Percentiles rank a stretch among this genome's conserved stretches.
Conservation (phyloP, 441 rosid species). For the Euphorbia celastroides region DNA sequence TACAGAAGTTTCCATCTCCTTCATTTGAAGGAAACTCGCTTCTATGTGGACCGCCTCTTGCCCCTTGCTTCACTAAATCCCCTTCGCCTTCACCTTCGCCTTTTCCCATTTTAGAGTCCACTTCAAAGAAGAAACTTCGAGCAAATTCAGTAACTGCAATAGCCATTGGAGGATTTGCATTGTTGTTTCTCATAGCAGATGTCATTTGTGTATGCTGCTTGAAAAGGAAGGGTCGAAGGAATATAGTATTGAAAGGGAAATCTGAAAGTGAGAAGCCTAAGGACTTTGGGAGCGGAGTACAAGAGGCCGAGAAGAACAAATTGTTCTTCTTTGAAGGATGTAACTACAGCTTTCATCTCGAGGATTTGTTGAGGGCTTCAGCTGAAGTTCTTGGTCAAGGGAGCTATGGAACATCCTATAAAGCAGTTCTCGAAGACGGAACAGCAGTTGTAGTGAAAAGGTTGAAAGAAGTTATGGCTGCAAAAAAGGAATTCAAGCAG, state of each 20-base stretch:
- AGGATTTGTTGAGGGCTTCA: constrained; percentile 75
- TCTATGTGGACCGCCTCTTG: constrained; percentile 67
- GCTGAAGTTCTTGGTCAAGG: constrained; percentile 96
- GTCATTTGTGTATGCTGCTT: constrained; percentile 39
- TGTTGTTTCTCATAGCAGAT: constrained; percentile 44
- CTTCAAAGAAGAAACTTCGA: constrained; percentile 44
- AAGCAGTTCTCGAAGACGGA: constrained; percentile 71
- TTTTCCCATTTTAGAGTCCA: constrained; percentile 34
- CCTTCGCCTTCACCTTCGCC: constrained; percentile 31
- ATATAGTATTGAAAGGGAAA: too few species aligned
- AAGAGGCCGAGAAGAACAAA: constrained; percentile 57
- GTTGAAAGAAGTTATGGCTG: constrained; percentile 55
- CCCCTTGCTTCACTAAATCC: constrained; percentile 28
- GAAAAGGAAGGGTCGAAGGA: constrained; percentile 44
- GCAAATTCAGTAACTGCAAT: constrained; percentile 56
- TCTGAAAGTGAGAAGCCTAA: constrained; percentile 65
- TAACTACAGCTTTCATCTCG: constrained; percentile 67
- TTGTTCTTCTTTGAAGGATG: constrained; percentile 76
- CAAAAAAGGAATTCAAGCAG: constrained; percentile 68
- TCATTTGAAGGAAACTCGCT: constrained; percentile 48
- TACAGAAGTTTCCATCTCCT: constrained; percentile 48
- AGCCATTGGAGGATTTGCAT: constrained; percentile 59
- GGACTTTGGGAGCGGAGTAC: constrained; percentile 49
- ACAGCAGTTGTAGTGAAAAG: constrained; percentile 68
- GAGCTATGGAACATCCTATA: constrained; percentile 72